Evolutionary conservation across 202 grass and related monocot genomes (phyloP), one percentile per base, ranked within the genome.

Genomic region (Panicum hallii): DNA sequence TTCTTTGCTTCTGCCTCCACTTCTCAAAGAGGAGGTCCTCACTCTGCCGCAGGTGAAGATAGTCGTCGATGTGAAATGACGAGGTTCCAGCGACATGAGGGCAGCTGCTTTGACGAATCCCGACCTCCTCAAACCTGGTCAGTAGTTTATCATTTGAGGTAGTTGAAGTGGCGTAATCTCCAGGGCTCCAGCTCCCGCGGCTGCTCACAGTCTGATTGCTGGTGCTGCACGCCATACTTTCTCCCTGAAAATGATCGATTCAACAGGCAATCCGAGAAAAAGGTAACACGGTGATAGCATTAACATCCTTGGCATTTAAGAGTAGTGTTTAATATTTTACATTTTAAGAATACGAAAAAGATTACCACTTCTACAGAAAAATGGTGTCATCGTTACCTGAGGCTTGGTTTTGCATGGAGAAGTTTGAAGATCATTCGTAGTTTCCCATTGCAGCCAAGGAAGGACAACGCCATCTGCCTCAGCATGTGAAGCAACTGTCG

Each of bases 361-460:
- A 44, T 75, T 44, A 26, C 12, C 2, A 16, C 20, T 58, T 26
- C 38, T 22, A 9, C 3, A 8, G 32, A 73, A 30, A 58, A 57
- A 23, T 15, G 30, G 28, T 36, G 30, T 0, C 32, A 60, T 28
- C 2, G 0, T 75, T 72, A 91, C 87, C 84, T 88, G 52, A 20
- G 53, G 30, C 77, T 91, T 89, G 16, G 46, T 72, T 94, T 85
- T 94, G 84, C 56, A 83, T 50, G 93, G 91, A 44, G 97, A 99
- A 70, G 70, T 85, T 41, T 86, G 82, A 22, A 87, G 62, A 38
- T 88, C 85, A 5, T 70, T 88, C 79, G 82, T 84, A 53, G 93
- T 97, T 91, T 99, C 97, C 97, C 97, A 97, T 77, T 97, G 90
- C 87, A 99, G 70, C 97, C 97, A 99, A 26, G 97, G 97, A 84